Base-by-base conservation (phyloP, 352 stramenopile genomes). In the Phytophthora capsici region DNA sequence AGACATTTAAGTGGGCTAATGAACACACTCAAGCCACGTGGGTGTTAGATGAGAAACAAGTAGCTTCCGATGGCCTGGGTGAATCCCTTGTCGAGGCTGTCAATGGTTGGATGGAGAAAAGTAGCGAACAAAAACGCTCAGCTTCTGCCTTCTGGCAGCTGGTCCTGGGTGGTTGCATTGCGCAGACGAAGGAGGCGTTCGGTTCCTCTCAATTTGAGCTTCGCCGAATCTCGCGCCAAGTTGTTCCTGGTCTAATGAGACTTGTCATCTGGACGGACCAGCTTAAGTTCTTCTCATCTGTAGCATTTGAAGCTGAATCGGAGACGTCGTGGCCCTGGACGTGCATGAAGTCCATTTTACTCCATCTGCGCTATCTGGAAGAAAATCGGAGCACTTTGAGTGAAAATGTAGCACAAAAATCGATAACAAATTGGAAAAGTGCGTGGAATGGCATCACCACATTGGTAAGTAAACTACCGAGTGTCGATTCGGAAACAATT, bases 141-240 rank as follows among this genome's bases (percentile, higher is more conserved):
- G 44, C 47, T 20, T 25, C 32, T 19, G 60, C 61, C 6, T 73
- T 82, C 43, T 86, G 82, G 75, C 36, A 46, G 8, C 47, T 63
- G 2, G 59, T 88, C 10, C 45, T 85, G 3, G 23, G 49, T 22
- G 78, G 77, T 3, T 93, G 67, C 53, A 48, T 88, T 10, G 8
- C 28, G 9, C 77, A 90, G 25, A 82, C 70, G 1, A 71, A 71
- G 36, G 47, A 53, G 10, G 78, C 68, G 0, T 89, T 91, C 26
- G 40, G 66, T 2, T 90, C 82, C 0, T 70, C 65, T 4, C 84
- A 91, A 50, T 93, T 89, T 62, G 78, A 93, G 45, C 74, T 93
- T 25, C 77, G 77, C 8, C 69, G 85, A 14, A 91, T 93, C 36
- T 80, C 80, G 13, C 69, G 66, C 1, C 85, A 93, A 45, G 50